Evolutionary conservation across 176 grass and related monocot species (phyloP), one percentile per base, ranked within the genome.

Genomic region (Tillandsia leiboldiana): DNA sequence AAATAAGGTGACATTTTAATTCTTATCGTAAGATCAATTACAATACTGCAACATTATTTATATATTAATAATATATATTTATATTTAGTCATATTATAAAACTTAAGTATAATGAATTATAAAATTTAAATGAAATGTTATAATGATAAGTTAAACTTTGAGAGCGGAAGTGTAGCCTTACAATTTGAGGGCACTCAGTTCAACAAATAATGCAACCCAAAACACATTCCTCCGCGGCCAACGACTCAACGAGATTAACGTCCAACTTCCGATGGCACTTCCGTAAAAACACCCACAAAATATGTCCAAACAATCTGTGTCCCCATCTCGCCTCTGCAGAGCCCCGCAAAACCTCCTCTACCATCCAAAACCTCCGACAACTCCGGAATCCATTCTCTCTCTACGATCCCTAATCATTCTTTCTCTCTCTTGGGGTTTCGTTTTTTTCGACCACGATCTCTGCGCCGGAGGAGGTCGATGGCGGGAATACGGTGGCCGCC

Each of bases 401-500:
- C 56, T 23, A 8, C 17, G 7, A 18, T 20, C 22, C 17, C 5
- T 1, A 9, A 15, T 23, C 56, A 0, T 2, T 10, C 56, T 10
- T 2, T 17, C 53, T 57, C 13, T 61, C 56, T 59, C n/a, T 59
- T 64, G 33, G 63, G 63, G 63, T 33, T 65, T 65, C 63, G 24
- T 22, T 61, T 20, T 57, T 57, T 9, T 22, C 1, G 17, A 61
- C 17, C n/a, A 10, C 5, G 17, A 61, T 61, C 56, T 9, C 56
- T 18, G 15, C 5, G n/a, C 22, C n/a, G 56, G 22, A 57, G 53
- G n/a, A 20, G 54, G 74, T 27, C 77, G 18, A 97, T 97, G 89
- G 86, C 86, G 5, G 93, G 93, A 75, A 77, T 90, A 76, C 74
- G 89, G 77, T 97, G 86, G 83, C 86, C 93, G 14, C 86, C 89